Evolutionary conservation across 176 grass and related monocot genomes (phyloP).

Genomic region (Aegilops tauschii): DNA sequence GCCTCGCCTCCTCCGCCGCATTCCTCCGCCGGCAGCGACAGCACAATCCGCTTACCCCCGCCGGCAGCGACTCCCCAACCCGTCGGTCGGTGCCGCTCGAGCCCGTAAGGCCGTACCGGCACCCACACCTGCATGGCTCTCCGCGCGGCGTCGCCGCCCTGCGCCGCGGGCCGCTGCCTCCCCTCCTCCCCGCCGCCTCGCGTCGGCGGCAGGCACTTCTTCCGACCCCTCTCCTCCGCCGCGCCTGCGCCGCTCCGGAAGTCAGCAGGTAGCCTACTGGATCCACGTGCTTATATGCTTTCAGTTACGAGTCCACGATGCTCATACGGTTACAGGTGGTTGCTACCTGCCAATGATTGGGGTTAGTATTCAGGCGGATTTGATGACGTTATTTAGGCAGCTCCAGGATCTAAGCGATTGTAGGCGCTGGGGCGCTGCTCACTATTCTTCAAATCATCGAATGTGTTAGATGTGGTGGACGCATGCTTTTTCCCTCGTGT

Average conservation of each 20-base stretch:
- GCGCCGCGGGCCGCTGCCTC: background rate
- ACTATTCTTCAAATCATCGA: too few relatives aligned
- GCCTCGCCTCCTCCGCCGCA: constrained; percentile 1
- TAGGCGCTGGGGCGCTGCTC: background rate
- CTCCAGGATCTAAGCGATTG: background rate
- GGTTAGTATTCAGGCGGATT: background rate
- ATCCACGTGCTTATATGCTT: background rate
- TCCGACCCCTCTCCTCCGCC: background rate
- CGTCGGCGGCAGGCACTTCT: background rate
- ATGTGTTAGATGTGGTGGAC: background rate
- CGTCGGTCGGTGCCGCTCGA: background rate
- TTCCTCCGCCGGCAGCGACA: background rate
- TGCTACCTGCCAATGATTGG: constrained; percentile 3
- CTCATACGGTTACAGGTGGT: background rate
- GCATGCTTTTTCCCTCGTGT: background rate
- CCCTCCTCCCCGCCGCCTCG: background rate
- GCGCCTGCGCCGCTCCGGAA: constrained; percentile 3
- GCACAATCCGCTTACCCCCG: background rate
- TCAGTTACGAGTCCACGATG: too few relatives aligned
- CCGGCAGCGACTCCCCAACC: background rate
- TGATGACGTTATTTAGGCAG: background rate
- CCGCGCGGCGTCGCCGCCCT: constrained; percentile 14
- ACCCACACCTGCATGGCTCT: constrained; percentile 34
- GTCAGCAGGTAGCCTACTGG: constrained; percentile 27
- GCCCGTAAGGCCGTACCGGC: background rate